Percentiles rank a stretch among this genome's conserved stretches.
Evolutionary conservation across 805 yeast species (phyloP).

Genomic region (Sugiyamaella boreocaroliniensis): DNA sequence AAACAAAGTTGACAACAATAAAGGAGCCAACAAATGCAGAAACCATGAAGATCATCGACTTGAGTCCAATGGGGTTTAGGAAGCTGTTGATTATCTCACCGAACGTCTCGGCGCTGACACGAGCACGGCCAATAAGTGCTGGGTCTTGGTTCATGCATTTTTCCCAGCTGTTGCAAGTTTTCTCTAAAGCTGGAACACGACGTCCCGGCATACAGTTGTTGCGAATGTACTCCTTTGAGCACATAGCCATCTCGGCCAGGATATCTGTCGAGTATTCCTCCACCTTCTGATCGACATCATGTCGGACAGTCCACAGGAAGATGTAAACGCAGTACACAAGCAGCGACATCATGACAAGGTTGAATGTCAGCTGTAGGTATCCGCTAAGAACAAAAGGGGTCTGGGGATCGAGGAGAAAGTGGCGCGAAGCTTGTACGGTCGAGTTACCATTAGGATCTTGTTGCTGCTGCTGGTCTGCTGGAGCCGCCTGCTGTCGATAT

Average conservation of each 20-base stretch:
- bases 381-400: slow-evolving; percentile 51
- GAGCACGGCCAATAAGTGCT: slow-evolving; percentile 54
- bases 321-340: slow-evolving; percentile 46
- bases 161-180: slow-evolving; percentile 65
- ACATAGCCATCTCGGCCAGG: slow-evolving; percentile 55
- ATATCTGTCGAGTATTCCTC: slow-evolving; percentile 56
- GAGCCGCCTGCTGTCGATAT: neutral
- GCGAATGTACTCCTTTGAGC: slow-evolving; percentile 60
- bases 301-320: slow-evolving; percentile 48
- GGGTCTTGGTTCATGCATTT: slow-evolving; percentile 81
- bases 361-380: slow-evolving; percentile 59
- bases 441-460: neutral
- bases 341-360: slow-evolving; percentile 44
- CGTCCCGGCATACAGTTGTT: slow-evolving; percentile 62
- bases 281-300: slow-evolving; percentile 67
- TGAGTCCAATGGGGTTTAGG: slow-evolving; percentile 62
- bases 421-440: neutral
- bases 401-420: slow-evolving; percentile 18
- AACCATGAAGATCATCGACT: slow-evolving; percentile 43
- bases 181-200: slow-evolving; percentile 70
- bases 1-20: slow-evolving; percentile 26
- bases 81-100: slow-evolving; percentile 79
- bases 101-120: slow-evolving; percentile 70
- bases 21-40: slow-evolving; percentile 26
- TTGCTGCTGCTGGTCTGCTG: neutral